phyloP scores from a whole-genome alignment of 768 basidiomycete genomes.

The Kondoa malvinella region DNA sequence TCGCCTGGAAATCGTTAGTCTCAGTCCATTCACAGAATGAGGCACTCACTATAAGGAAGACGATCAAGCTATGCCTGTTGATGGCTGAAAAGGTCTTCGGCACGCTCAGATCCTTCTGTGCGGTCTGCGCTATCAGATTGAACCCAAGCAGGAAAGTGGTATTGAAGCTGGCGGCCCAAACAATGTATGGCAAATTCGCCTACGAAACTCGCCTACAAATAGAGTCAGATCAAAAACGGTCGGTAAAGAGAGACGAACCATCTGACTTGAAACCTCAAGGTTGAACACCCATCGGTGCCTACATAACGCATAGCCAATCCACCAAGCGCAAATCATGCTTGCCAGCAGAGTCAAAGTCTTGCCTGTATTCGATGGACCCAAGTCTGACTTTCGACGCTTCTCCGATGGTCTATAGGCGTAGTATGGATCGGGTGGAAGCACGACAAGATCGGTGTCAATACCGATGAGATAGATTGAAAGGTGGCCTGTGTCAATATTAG shows the following conservation, averaged over 20 bases:
- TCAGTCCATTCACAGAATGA: not conserved
- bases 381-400: not conserved
- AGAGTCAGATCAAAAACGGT: not conserved
- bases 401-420: conserved; percentile 11
- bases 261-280: conserved; percentile 42
- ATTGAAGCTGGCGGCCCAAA: conserved; percentile 82
- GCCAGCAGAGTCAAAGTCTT: conserved; percentile 61
- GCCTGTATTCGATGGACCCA: conserved; percentile 30
- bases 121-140: conserved; percentile 44
- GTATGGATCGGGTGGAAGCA: conserved; percentile 46
- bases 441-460: conserved; percentile 56
- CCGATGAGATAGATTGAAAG: conserved; percentile 77
- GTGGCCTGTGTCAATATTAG: conserved; percentile 45
- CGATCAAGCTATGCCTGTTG: conserved; percentile 57
- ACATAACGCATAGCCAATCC: conserved; percentile 40
- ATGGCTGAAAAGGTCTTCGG: conserved; percentile 47
- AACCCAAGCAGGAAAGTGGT: conserved; percentile 67
- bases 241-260: conserved; percentile 39
- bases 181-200: conserved; percentile 75
- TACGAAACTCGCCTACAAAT: no score
- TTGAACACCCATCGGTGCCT: conserved; percentile 25
- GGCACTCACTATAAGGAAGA: conserved; percentile 72
- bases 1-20: conserved; percentile 44
- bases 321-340: conserved; percentile 64
- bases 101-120: conserved; percentile 28